These are phyloP conservation scores for Phaeophleospora eucalypticola DNA, from an alignment of 2,329 filamentous ascomycete species.

Conservation along the genomic window DNA sequence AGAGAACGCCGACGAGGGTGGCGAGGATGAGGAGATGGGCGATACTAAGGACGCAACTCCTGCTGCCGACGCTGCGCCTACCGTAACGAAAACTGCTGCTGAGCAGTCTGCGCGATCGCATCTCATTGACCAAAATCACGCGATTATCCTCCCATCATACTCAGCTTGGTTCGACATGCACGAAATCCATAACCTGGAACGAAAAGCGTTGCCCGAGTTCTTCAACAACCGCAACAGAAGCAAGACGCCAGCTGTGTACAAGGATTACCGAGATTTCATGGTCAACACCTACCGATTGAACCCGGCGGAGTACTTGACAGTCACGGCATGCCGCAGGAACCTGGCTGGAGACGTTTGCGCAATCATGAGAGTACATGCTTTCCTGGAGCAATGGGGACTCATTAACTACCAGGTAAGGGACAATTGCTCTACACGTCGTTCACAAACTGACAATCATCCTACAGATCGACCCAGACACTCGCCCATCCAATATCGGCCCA, in stretches of 20 bases:
- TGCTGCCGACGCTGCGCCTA: slow-evolving; percentile 24
- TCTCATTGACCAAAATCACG: slow-evolving; percentile 86
- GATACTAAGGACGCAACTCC: slow-evolving; percentile 48
- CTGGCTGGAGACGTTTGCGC: slow-evolving; percentile 96
- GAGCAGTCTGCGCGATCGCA: slow-evolving; percentile 88
- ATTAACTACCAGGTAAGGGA: slow-evolving; percentile 94
- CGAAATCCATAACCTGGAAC: slow-evolving; percentile 81
- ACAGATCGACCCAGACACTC: slow-evolving; percentile 91
- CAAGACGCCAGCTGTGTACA: slow-evolving; percentile 96
- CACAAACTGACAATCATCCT: neutral
- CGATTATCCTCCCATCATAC: slow-evolving; percentile 95
- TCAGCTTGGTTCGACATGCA: slow-evolving; percentile 99
- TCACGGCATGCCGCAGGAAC: slow-evolving; percentile 92
- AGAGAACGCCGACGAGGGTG: slow-evolving; percentile 31
- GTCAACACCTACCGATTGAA: slow-evolving; percentile 98
- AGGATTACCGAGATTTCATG: slow-evolving; percentile 99
- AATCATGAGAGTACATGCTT: slow-evolving; percentile 97
- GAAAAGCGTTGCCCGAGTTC: slow-evolving; percentile 92
- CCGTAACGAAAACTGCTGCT: slow-evolving; percentile 72
- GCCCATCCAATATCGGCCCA: slow-evolving; percentile 90
- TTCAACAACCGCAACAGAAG: slow-evolving; percentile 98
- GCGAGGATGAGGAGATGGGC: slow-evolving; percentile 51
- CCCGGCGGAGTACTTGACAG: slow-evolving; percentile 91
- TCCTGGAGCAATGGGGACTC: slow-evolving; percentile 96
- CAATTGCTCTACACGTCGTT: no score